These are phyloP conservation scores for Telfairia occidentalis DNA, from an alignment of 331 rosid species.

Conservation along the genomic window DNA sequence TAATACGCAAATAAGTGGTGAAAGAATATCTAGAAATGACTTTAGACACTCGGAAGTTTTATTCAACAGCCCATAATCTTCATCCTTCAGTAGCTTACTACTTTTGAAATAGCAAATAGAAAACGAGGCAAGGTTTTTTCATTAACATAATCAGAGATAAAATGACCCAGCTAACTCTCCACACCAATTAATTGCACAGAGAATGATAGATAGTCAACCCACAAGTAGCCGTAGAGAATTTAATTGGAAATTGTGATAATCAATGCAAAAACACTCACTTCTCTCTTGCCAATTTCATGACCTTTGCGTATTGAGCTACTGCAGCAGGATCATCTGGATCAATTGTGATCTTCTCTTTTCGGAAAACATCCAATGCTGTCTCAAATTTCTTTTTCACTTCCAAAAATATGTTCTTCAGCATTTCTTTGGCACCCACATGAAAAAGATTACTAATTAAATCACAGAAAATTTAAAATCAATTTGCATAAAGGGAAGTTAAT, in stretches of 20 bases:
- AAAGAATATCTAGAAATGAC: neutral
- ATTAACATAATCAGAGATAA: neutral
- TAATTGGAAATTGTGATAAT: neutral
- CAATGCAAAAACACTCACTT: slow-evolving; percentile 44
- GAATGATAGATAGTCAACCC: neutral
- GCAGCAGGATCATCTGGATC: slow-evolving; percentile 85
- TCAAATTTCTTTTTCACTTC: slow-evolving; percentile 81
- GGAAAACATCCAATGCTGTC: slow-evolving; percentile 59
- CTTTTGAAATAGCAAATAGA: neutral
- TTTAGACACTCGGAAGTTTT: neutral
- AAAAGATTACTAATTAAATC: slow-evolving; percentile 20
- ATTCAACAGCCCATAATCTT: neutral
- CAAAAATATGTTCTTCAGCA: slow-evolving; percentile 72
- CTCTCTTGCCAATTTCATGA: slow-evolving; percentile 74
- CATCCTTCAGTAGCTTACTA: neutral
- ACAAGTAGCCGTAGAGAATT: neutral
- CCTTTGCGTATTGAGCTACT: slow-evolving; percentile 64
- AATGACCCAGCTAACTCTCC: neutral
- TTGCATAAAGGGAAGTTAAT: neutral
- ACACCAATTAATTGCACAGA: neutral
- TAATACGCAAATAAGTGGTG: neutral
- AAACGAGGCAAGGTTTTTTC: neutral
- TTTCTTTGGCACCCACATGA: slow-evolving; percentile 40
- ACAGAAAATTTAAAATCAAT: neutral
- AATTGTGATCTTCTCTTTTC: slow-evolving; percentile 81